Evolutionary conservation across 192 early-diverging fungal genomes (phyloP).

Genomic region (Coemansia sp.): DNA sequence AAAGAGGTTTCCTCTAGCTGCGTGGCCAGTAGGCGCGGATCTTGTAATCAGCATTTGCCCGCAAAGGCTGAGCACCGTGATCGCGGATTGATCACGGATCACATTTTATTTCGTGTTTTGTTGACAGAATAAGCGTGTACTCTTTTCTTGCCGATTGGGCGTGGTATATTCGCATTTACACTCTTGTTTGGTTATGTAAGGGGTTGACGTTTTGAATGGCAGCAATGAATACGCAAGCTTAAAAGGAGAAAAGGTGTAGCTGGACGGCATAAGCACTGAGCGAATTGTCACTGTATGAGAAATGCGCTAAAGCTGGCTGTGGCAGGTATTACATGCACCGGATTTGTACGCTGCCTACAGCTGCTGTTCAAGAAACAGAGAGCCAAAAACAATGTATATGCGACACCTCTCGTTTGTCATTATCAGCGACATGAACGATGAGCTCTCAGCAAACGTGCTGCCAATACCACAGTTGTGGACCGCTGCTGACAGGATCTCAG

Average conservation of each 20-base stretch:
- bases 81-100: neutral
- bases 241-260: conserved; percentile 19
- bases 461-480: no score
- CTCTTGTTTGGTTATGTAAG: neutral
- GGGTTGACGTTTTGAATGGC: neutral
- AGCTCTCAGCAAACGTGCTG: no score
- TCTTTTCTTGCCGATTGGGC: no score
- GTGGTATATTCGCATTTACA: neutral
- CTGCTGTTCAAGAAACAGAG: no score
- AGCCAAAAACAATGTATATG: no score
- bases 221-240: neutral
- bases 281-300: neutral
- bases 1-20: neutral
- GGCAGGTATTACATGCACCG: no score
- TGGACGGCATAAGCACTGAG: conserved; percentile 43
- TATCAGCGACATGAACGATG: no score
- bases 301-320: neutral
- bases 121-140: no score
- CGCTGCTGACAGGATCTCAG: no score
- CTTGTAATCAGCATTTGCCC: neutral
- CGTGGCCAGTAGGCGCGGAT: neutral
- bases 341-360: no score
- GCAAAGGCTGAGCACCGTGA: neutral
- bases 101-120: neutral
- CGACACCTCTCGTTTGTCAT: no score